These are phyloP conservation scores for Spongospora subterranea DNA, from an alignment of 208 protist genomes.

Conservation along the genomic window DNA sequence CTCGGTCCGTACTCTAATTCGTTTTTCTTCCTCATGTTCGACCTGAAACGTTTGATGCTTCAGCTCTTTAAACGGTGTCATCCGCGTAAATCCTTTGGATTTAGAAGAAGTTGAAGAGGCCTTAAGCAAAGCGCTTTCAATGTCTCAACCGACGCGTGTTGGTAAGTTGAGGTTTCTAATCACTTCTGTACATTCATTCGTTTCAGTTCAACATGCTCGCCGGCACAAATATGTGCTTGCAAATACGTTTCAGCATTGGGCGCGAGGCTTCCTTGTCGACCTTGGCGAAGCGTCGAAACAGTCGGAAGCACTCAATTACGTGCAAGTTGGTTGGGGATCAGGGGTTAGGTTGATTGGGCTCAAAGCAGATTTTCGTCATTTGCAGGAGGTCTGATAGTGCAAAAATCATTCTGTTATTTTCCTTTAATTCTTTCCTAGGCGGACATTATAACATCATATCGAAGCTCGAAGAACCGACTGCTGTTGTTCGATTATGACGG, in stretches of 20 bases:
- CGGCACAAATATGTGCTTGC: conserved; percentile 56
- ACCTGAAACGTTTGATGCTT: no score
- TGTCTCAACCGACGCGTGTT: conserved; percentile 16
- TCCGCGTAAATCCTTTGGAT: conserved; percentile 64
- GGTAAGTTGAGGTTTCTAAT: neutral
- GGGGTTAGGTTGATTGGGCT: conserved; percentile 58
- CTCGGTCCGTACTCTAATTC: no score
- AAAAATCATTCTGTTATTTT: neutral
- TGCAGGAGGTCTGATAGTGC: conserved; percentile 34
- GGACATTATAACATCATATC: conserved; percentile 12
- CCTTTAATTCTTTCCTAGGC: neutral
- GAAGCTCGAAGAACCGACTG: conserved; percentile 19
- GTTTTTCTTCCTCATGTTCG: no score
- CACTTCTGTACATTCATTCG: neutral
- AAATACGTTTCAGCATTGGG: conserved; percentile 61
- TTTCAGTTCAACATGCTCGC: conserved; percentile 21
- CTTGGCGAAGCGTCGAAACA: conserved; percentile 58
- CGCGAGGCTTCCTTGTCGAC: conserved; percentile 51
- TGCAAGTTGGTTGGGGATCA: conserved; percentile 63
- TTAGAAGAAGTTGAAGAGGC: conserved; percentile 59
- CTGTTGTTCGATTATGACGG: conserved; percentile 53
- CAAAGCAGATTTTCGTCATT: conserved; percentile 55
- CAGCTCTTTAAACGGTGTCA: conserved; percentile 61
- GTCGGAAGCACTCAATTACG: conserved; percentile 45
- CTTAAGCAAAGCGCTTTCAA: conserved; percentile 58